Evolutionary conservation across 2,329 filamentous ascomycete genomes (phyloP), one percentile per base, ranked within the genome.

Genomic region (Stagonosporopsis rhizophila): DNA sequence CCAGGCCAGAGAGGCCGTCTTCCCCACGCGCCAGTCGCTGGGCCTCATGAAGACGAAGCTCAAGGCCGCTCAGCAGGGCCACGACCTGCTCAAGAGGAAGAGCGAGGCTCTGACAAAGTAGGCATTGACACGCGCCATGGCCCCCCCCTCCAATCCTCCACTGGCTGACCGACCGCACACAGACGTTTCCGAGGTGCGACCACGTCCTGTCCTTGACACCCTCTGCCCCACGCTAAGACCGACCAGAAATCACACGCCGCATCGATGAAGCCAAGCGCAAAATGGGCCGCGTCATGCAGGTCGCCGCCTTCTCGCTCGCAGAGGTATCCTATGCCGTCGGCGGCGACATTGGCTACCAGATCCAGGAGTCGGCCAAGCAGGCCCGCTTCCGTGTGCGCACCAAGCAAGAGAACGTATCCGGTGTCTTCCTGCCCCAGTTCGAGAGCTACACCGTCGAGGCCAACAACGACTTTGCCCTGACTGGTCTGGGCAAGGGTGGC

Each of bases 251-350:
- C 72, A 97, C 95, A 45, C 87, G 88, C 76, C 90, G 95, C 73
- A 99, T 99, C 78, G 94, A 99, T 81, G 95, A 99, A 78, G 95
- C 95, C 38, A 99, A 99, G 80, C 90, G 93, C 69, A 99, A 99
- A 82, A 99, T 99, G 94, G 95, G 95, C 55, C 87, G 94, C 30
- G 95, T 99, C 34, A 99, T 99, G 95, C 94, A 98, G 78, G 96
- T 99, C 72, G 95, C 95, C 37, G 93, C 95, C 41, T 98, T 99
- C 80, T 98, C 94, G 39, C 85, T 99, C 17, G 95, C 95, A 58
- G 95, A 98, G 80, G 95, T 99, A 53, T 96, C 92, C 44, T 99
- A 99, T 72, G 95, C 95, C 23, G 92, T 97, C 25, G 95, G 95
- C 61, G 92, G 94, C 70, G 74, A 96, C 72, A 96, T 99, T 69